Evolutionary conservation across 192 early-diverging fungal genomes (phyloP), one percentile per base, ranked within the genome.

Genomic region (Backusella tuberculispora): DNA sequence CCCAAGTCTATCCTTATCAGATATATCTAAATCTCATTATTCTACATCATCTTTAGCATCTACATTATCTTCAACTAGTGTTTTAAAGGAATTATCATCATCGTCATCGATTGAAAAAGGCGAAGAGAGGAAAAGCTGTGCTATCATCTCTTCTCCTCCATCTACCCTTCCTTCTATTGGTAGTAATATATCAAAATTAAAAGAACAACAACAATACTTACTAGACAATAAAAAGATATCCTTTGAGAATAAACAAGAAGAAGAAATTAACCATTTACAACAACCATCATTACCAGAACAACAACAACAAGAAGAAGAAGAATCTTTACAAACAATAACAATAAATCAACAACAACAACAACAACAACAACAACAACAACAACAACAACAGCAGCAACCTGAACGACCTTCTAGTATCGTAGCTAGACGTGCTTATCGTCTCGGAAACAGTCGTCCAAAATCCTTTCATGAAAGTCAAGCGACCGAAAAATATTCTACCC

Each of bases 341-440:
- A 19, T 45, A 4, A 8, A n/a, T n/a, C 13, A 45, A 45, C 7
- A 42, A 42, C 7, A 42, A 7, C 41, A n/a, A n/a, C 41, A 5
- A 5, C 41, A 42, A 42, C 3, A 8, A 12, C 44, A 10, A 45
- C 9, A 45, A 45, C 8, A 45, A 10, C 44, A 1, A 45, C 44
- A 1, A 15, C 17, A 4, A 6, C 48, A 53, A 24, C 50, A 53
- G 6, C 17, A 26, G n/a, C n/a, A 29, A 5, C 73, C 72, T 0
- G 77, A 76, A 38, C 70, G 81, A 26, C 81, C 81, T 44, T 79
- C 81, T 8, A 76, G 74, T 34, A 74, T 76, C 40, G 81, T 79
- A 0, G 77, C 81, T 40, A 79, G 79, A 63, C 74, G 81, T 6
- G 66, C 74, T 9, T 76, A 78, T 7, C 73, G 53, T 10, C 1